phyloP scores from a whole-genome alignment of 306 rosid genomes.

The Cicer arietinum region DNA sequence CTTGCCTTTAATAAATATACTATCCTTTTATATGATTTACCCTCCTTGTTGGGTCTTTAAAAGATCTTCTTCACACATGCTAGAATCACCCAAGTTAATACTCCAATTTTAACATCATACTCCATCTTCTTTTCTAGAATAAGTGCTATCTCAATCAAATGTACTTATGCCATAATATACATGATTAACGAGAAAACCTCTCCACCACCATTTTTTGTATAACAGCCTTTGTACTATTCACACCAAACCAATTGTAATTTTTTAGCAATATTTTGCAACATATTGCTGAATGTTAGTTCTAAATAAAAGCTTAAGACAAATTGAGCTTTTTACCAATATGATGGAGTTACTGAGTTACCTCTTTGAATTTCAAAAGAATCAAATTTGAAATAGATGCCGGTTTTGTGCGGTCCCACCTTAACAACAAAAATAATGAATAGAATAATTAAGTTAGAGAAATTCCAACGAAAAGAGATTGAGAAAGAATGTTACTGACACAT shows the following conservation, averaged over 20 bases:
- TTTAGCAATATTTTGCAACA: neutral
- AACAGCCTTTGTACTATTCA: no score
- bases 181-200: neutral
- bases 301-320: conserved; percentile 19
- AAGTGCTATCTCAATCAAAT: conserved; percentile 3
- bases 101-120: neutral
- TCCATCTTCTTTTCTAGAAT: neutral
- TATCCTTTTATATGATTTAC: neutral
- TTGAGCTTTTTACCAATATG: conserved; percentile 26
- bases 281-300: neutral
- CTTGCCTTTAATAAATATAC: neutral
- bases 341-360: conserved; percentile 58
- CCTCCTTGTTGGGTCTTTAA: neutral
- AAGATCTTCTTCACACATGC: neutral
- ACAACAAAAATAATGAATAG: conserved; percentile 15
- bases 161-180: neutral
- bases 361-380: conserved; percentile 82
- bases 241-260: no score
- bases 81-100: neutral
- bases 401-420: conserved; percentile 83
- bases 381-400: conserved; percentile 80
- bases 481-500: conserved; percentile 6
- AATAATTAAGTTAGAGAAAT: conserved; percentile 32
- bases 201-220: no score
- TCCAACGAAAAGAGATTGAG: conserved; percentile 3